Base-by-base conservation (phyloP, 2,329 filamentous ascomycete species). In the Clonostachys rhizophaga region DNA sequence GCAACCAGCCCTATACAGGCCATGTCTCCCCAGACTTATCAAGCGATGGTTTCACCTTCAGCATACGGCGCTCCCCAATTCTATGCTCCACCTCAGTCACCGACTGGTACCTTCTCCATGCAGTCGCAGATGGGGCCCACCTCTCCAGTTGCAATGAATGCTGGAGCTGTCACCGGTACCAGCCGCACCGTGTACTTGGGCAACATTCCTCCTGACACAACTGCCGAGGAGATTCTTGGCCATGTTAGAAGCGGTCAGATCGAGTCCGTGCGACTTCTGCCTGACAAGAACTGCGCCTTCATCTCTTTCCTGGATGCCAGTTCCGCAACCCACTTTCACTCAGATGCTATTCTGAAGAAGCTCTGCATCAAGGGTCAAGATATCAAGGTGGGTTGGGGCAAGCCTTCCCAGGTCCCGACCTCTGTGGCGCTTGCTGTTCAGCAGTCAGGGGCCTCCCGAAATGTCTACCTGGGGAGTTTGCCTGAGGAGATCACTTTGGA, bases 211-310 rank as follows among this genome's bases (percentile, higher is more conserved):
- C 89, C 91, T 24, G 94, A 99, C 72, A 99, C 94, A 8, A 86
- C 89, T 44, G 92, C 94, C 9, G 94, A 99, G 71, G 94, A 99
- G 71, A 96, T 99, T 54, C 75, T 99, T 47, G 87, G 91, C 54
- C 94, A 99, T 62, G 94, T 99, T 50, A 84, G 94, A 54, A 97
- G 94, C 68, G 94, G 94, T 20, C 94, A 97, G 66, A 97, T 99
- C 60, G 94, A 99, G 74, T 97, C 94, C n/a, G 94, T 99, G 46
- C 87, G 94, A 58, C 80, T 99, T 54, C 78, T 99, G 47, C 90
- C 92, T 20, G 94, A 99, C 72, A 99, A 97, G 89, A 99, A 97
- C 78, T 99, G 94, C 64, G 94, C 94, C 49, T 99, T 99, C 77
- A 97, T 99, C 65, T 99, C 94, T 8, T 99, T 99, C 75, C 78